Evolutionary conservation across 805 yeast species (phyloP), one percentile per base, ranked within the genome.

Genomic region (Candida verbasci): DNA sequence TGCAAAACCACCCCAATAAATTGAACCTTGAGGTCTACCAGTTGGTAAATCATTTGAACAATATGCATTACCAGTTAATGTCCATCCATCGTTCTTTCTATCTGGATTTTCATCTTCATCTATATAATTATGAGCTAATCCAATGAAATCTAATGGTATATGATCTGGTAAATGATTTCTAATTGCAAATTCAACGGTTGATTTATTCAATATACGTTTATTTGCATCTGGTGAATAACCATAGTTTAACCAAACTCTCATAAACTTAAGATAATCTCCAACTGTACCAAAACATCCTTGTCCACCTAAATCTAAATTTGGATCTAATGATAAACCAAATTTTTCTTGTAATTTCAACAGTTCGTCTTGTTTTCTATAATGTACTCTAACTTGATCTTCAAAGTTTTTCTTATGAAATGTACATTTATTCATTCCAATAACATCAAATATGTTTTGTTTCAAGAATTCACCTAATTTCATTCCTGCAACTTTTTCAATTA

Each of bases 1-100:
- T 21, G 62, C 70, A 25, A 63, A 43, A 0, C 72, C 72, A 18
- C 60, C 48, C 72, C 72, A 67, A 40, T 55, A 62, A 10, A 65
- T 34, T 1, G 63, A 45, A 0, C 65, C 61, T 9, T 42, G 41
- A 5, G 68, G 62, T 40, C 71, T 47, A 3, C 71, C 71, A 1
- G 63, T 58, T 1, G 54, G 50, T 14, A 56, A 39, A 3, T 43
- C 45, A 23, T 52, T 49, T 17, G 35, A 48, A 14, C 47, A 47
- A 34, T 45, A 43, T 1, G 60, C 70, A 50, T 58, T 53, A 2
- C 69, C 69, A n/a, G 60, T 45, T 29, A 64, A 52, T 7, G 66
- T 50, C 39, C 52, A 60, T 2, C 65, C 68, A 42, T 62, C 64
- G 18, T 44, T 46, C 9, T 31, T 42, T 24, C 18, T 38, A 7